These are phyloP conservation scores for Lumnitzera littorea DNA, from an alignment of 345 rosid genomes.

Conservation along the genomic window DNA sequence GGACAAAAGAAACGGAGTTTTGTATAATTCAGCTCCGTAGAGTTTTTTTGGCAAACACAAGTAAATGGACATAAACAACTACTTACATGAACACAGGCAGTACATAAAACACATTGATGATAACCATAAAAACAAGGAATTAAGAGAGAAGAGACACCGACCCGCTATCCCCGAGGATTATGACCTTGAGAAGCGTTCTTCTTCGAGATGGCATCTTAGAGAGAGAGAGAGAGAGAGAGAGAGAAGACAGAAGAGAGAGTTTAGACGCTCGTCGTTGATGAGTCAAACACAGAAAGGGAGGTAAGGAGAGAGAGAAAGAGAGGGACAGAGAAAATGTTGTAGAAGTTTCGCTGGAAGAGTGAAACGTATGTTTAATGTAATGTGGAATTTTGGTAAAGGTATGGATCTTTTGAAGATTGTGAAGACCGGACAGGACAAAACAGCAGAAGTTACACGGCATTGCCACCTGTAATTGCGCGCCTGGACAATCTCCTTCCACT, in stretches of 20 bases:
- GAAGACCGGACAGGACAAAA: too few relatives aligned
- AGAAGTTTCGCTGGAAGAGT: too few relatives aligned
- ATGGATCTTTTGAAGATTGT: too few relatives aligned
- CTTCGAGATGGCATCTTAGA: conserved; percentile 80
- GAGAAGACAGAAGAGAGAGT: not conserved
- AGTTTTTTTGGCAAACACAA: not conserved
- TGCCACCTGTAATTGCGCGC: too few relatives aligned
- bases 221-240: not conserved
- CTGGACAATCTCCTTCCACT: too few relatives aligned
- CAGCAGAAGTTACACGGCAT: too few relatives aligned
- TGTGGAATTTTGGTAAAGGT: too few relatives aligned
- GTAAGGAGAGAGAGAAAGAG: conserved; percentile 4
- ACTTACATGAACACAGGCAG: not conserved
- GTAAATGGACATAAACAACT: not conserved
- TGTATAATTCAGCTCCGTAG: too few relatives aligned
- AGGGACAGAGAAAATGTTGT: too few relatives aligned
- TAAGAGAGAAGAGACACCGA: conserved; percentile 14
- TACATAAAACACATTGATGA: not conserved
- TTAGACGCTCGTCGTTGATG: too few relatives aligned
- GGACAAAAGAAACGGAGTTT: not conserved
- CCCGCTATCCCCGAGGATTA: conserved; percentile 99
- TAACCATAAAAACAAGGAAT: not conserved
- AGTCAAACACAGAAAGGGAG: not conserved
- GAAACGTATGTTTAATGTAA: too few relatives aligned
- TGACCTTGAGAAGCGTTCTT: conserved; percentile 88